A percentile compares a stretch with the other conserved stretches of the same genome.
phyloP scores from a whole-genome alignment of 2,329 filamentous ascomycete species.

The Rhynchosporium secalis region DNA sequence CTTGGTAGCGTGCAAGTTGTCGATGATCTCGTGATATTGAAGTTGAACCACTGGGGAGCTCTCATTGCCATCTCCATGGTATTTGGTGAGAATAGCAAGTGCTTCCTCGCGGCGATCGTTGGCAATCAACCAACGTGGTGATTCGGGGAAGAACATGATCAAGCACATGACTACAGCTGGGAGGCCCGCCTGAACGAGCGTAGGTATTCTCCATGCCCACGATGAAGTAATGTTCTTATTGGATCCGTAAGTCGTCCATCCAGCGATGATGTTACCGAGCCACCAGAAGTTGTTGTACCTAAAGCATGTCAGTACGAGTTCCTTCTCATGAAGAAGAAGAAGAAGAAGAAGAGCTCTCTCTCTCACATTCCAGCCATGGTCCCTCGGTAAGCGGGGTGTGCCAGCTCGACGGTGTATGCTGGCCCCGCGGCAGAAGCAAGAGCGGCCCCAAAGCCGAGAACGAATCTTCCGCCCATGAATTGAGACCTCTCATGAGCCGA shows the following conservation, averaged over 20 bases:
- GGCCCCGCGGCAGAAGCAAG: constrained; percentile 61
- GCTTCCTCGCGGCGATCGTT: constrained; percentile 58
- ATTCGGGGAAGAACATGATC: constrained; percentile 45
- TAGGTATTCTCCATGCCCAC: constrained; percentile 60
- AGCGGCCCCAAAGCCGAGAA: constrained; percentile 58
- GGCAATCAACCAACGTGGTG: constrained; percentile 46
- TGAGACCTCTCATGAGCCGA: constrained; percentile 48
- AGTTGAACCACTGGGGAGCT: constrained; percentile 54
- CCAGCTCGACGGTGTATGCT: constrained; percentile 63
- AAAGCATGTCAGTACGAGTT: background rate
- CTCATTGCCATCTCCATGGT: constrained; percentile 57
- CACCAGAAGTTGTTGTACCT: constrained; percentile 47
- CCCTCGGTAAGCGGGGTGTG: constrained; percentile 62
- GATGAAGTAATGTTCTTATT: constrained; percentile 44
- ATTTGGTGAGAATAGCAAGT: constrained; percentile 54
- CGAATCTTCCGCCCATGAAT: constrained; percentile 58
- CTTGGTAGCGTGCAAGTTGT: constrained; percentile 49
- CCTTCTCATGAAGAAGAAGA: background rate
- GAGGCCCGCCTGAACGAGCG: constrained; percentile 52
- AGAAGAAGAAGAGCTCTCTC: background rate
- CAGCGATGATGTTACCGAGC: constrained; percentile 55
- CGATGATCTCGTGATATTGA: constrained; percentile 57
- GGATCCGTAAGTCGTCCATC: constrained; percentile 50
- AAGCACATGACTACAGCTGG: constrained; percentile 49
- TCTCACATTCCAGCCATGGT: constrained; percentile 55